Evolutionary conservation across 2,329 filamentous ascomycete species (phyloP).

Genomic region (Aureobasidium sp.): DNA sequence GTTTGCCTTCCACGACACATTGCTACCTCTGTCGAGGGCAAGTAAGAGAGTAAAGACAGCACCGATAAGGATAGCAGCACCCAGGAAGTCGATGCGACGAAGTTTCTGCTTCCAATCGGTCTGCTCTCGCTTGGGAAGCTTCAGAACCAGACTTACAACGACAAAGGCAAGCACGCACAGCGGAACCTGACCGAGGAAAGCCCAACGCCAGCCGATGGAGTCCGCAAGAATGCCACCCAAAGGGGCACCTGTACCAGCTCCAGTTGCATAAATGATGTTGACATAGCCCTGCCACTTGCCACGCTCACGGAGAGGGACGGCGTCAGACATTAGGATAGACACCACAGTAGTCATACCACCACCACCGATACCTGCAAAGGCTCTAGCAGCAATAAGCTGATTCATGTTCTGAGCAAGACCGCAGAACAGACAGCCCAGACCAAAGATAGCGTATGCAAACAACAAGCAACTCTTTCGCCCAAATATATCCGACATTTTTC

Average conservation of each 20-base stretch:
- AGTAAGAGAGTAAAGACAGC: slow-evolving; percentile 60
- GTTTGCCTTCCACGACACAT: slow-evolving; percentile 56
- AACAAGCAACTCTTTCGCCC: slow-evolving; percentile 59
- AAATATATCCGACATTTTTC: slow-evolving; percentile 63
- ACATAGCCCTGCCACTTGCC: slow-evolving; percentile 67
- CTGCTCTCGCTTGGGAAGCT: slow-evolving; percentile 51
- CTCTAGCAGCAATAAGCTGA: slow-evolving; percentile 57
- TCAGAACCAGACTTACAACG: slow-evolving; percentile 52
- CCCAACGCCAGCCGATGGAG: slow-evolving; percentile 67
- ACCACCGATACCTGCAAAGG: slow-evolving; percentile 57
- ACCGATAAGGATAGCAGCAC: slow-evolving; percentile 55
- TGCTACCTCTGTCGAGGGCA: slow-evolving; percentile 65
- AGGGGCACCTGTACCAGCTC: slow-evolving; percentile 59
- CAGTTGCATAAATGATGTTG: slow-evolving; percentile 63
- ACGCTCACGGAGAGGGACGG: slow-evolving; percentile 59
- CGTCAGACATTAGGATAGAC: slow-evolving; percentile 61
- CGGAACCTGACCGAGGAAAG: slow-evolving; percentile 64
- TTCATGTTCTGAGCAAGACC: slow-evolving; percentile 55
- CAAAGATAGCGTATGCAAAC: slow-evolving; percentile 57
- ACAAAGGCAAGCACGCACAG: slow-evolving; percentile 58
- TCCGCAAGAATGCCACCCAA: slow-evolving; percentile 65
- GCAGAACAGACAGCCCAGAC: slow-evolving; percentile 54
- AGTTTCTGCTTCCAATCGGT: slow-evolving; percentile 59
- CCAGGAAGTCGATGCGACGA: slow-evolving; percentile 62
- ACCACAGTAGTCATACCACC: slow-evolving; percentile 65